These are phyloP conservation scores for Sclerotinia glacialis DNA, from an alignment of 2,329 filamentous ascomycete species.

Conservation along the genomic window DNA sequence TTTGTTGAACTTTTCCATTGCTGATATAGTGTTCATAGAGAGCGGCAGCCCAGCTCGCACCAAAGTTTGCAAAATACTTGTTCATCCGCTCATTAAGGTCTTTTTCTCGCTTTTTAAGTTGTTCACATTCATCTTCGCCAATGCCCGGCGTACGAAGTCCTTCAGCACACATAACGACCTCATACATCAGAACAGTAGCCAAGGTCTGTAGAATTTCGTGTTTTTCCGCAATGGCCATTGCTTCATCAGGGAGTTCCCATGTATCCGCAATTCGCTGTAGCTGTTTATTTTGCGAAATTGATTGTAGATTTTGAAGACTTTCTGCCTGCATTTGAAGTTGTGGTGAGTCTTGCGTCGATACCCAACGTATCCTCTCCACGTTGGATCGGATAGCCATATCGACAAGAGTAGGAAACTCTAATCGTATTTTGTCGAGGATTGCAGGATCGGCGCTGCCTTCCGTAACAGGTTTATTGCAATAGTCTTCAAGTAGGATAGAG, in stretches of 20 bases:
- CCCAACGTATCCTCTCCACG: conserved; percentile 59
- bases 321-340: conserved; percentile 49
- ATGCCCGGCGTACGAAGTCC: conserved; percentile 21
- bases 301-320: conserved; percentile 45
- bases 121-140: conserved; percentile 21
- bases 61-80: conserved; percentile 50
- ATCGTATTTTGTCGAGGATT: conserved; percentile 47
- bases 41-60: conserved; percentile 57
- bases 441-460: conserved; percentile 33
- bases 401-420: conserved; percentile 53
- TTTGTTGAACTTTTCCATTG: conserved; percentile 60
- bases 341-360: conserved; percentile 50
- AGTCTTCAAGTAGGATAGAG: conserved; percentile 35
- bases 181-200: conserved; percentile 46
- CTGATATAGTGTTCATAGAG: conserved; percentile 77
- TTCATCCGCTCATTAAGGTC: conserved; percentile 37
- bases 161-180: conserved; percentile 25
- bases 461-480: conserved; percentile 36
- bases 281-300: conserved; percentile 45
- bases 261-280: conserved; percentile 46
- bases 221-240: conserved; percentile 60
- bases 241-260: conserved; percentile 55
- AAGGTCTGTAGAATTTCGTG: conserved; percentile 62
- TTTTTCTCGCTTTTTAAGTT: conserved; percentile 18
- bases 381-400: conserved; percentile 57